Base-by-base conservation (phyloP, 176 grass and related monocot species). In the Ananas comosus region DNA sequence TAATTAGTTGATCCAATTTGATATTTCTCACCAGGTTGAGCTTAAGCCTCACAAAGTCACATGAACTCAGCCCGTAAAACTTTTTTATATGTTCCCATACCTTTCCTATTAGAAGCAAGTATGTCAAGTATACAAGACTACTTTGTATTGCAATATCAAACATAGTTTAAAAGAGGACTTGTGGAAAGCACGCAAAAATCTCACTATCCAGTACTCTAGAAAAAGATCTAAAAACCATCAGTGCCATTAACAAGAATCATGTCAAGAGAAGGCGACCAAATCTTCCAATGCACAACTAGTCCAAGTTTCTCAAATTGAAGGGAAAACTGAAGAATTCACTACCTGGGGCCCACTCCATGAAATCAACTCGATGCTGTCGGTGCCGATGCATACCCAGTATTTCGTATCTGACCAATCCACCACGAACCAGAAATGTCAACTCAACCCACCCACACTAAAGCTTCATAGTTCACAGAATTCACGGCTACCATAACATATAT, bases 291-390 rank as follows among this genome's bases (percentile, higher is more conserved):
- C 5, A 64, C 51, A 65, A 29, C 51, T 27, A 13, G 16, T 42
- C 69, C 47, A 21, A 70, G 14, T 70, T 23, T 48, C 50, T 42
- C 48, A 66, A 52, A 50, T 50, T 64, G 1, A 51, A 17, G 54
- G 28, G 5, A 27, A 47, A 69, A 74, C 7, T 1, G 12, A 74
- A 48, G 10, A 76, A 33, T 33, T n/a, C 52, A 51, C 25, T 81
- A 94, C 91, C 91, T 79, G 93, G 93, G 25, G 88, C 88, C 92
- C 88, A 96, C 54, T 96, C 92, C 92, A 96, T 89, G 88, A 80
- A 96, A 86, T 91, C 92, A 53, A 91, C 21, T 1, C 86, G 75
- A 53, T 96, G 92, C 21, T 96, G 83, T 33, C 92, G 82, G 71
- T 89, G 83, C 9, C 86, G 72, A 67, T 96, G 92, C 88, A 91